phyloP scores from a whole-genome alignment of 345 rosid genomes.

The Corymbia maculata region DNA sequence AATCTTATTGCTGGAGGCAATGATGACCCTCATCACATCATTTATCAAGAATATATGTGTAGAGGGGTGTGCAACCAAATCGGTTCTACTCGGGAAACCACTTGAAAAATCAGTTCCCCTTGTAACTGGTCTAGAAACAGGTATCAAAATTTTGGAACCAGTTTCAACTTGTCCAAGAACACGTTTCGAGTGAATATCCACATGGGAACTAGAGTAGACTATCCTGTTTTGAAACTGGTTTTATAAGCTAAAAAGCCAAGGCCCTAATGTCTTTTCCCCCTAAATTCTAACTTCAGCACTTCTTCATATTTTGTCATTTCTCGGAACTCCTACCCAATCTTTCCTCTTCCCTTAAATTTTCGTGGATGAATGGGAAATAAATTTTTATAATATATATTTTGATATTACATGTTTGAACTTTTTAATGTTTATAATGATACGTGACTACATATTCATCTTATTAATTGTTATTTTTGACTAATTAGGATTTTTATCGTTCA shows the following conservation, averaged over 20 bases:
- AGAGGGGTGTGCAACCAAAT: too few species aligned
- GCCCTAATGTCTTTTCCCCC: neutral
- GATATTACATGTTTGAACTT: neutral
- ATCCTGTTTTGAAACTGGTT: fast-evolving
- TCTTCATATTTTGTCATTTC: neutral
- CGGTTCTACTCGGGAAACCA: neutral
- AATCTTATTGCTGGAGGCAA: conserved; percentile 58
- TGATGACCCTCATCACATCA: conserved; percentile 68
- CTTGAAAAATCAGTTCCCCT: too few species aligned
- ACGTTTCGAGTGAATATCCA: neutral
- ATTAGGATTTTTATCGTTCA: neutral
- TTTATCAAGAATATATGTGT: too few species aligned
- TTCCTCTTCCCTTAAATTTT: neutral
- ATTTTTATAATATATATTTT: too few species aligned
- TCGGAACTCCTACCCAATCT: too few species aligned
- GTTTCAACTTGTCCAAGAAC: fast-evolving
- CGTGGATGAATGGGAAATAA: fast-evolving
- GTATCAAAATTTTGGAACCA: too few species aligned
- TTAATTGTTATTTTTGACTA: too few species aligned
- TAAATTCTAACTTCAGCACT: too few species aligned
- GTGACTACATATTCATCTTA: neutral
- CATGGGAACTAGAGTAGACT: fast-evolving
- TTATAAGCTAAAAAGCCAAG: too few species aligned
- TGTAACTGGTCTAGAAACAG: fast-evolving
- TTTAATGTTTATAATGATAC: fast-evolving